Evolutionary conservation across 2,329 filamentous ascomycete species (phyloP).

Genomic region (Penicillium verrucosum): DNA sequence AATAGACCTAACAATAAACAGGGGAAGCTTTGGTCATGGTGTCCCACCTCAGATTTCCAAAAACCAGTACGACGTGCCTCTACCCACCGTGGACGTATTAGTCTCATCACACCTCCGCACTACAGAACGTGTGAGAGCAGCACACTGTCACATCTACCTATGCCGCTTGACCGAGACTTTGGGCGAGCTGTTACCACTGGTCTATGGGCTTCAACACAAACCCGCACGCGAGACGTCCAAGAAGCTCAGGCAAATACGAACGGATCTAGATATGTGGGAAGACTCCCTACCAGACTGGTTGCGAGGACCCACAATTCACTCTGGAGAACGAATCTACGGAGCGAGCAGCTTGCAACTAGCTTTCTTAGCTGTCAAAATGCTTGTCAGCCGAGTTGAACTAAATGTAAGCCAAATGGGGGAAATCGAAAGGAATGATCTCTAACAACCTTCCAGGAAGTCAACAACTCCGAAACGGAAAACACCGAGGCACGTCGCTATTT

Average conservation of each 20-base stretch:
- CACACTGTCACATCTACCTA: constrained; percentile 52
- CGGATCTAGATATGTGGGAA: constrained; percentile 47
- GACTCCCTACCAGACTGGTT: constrained; percentile 46
- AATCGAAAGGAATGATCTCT: neutral
- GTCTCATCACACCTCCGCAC: constrained; percentile 35
- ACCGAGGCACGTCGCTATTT: constrained; percentile 50
- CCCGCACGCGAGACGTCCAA: constrained; percentile 45
- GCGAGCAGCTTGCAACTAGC: constrained; percentile 46
- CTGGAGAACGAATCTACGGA: constrained; percentile 38
- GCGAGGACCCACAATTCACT: constrained; percentile 32
- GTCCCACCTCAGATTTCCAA: constrained; percentile 53
- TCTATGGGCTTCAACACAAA: constrained; percentile 46
- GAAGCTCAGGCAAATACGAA: constrained; percentile 45
- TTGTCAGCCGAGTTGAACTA: constrained; percentile 46
- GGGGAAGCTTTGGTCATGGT: constrained; percentile 56
- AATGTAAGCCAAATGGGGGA: constrained; percentile 34
- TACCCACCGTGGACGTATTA: constrained; percentile 48
- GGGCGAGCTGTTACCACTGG: constrained; percentile 46
- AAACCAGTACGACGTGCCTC: constrained; percentile 55
- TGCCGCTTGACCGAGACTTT: constrained; percentile 50
- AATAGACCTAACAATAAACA: constrained; percentile 22
- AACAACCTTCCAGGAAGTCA: constrained; percentile 37
- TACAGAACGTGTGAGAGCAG: constrained; percentile 45
- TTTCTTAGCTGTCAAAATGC: constrained; percentile 47
- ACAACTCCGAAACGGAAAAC: constrained; percentile 43